Evolutionary conservation across 169 alveolate genomes (phyloP).

Genomic region (Plasmodium yoelii): DNA sequence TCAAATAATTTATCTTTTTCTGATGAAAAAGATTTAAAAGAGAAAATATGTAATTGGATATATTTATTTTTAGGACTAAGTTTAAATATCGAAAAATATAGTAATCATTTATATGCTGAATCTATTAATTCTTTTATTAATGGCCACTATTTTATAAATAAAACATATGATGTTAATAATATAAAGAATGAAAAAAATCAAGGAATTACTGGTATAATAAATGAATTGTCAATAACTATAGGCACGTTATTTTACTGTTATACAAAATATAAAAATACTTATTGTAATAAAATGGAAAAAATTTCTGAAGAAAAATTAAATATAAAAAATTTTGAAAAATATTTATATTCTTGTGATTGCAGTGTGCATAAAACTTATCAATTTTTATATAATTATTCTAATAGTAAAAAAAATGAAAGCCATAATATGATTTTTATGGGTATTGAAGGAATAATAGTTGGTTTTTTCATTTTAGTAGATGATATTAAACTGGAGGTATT

Average conservation of each 20-base stretch:
- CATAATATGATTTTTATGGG: conserved; percentile 71
- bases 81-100: conserved; percentile 69
- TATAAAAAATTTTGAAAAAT: conserved; percentile 27
- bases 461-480: conserved; percentile 61
- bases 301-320: conserved; percentile 36
- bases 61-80: conserved; percentile 61
- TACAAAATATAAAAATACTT: conserved; percentile 59
- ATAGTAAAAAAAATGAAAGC: conserved; percentile 74
- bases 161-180: conserved; percentile 42
- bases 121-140: conserved; percentile 56
- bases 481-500: conserved; percentile 65
- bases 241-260: conserved; percentile 62
- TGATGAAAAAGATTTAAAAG: conserved; percentile 24
- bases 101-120: conserved; percentile 71
- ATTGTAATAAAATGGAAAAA: conserved; percentile 16
- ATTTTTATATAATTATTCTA: conserved; percentile 52
- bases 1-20: conserved; percentile 6
- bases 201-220: conserved; percentile 63
- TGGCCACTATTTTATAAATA: conserved; percentile 14
- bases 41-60: conserved; percentile 37
- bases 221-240: conserved; percentile 60
- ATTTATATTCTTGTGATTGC: conserved; percentile 70
- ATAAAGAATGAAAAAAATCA: conserved; percentile 56
- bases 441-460: conserved; percentile 70
- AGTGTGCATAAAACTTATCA: conserved; percentile 73